Evolutionary conservation across 1,284 basidiomycete genomes (phyloP).

Genomic region (Pseudozyma thailandica): DNA sequence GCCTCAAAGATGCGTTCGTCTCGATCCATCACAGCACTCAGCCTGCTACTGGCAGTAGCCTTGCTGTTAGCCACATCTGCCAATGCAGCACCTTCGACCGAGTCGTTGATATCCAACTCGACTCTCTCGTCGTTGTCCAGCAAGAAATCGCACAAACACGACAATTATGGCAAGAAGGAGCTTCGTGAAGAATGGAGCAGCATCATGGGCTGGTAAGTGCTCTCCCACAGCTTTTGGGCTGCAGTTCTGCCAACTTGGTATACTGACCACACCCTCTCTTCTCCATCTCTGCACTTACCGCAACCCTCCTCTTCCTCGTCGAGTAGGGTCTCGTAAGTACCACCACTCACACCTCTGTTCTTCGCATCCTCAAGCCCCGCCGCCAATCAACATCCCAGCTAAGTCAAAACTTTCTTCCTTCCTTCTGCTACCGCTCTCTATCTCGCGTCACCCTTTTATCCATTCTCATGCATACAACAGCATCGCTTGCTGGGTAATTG

Average conservation of each 20-base stretch:
- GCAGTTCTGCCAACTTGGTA: background rate
- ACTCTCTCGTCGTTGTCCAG: conserved; percentile 10
- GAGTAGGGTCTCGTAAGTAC: conserved; percentile 50
- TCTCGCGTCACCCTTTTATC: background rate
- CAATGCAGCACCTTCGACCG: background rate
- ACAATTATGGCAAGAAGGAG: conserved; percentile 9
- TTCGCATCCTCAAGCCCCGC: background rate
- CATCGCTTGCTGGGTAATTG: conserved; percentile 67
- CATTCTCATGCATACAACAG: conserved; percentile 23
- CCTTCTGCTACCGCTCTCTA: conserved; percentile 12
- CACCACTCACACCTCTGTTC: background rate
- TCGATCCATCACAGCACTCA: conserved; percentile 19
- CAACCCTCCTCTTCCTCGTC: conserved; percentile 15
- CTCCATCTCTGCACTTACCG: background rate
- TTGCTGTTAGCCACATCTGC: conserved; percentile 21
- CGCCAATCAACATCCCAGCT: conserved; percentile 22
- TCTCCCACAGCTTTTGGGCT: background rate
- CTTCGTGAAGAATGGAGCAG: conserved; percentile 49
- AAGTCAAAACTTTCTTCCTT: conserved; percentile 23
- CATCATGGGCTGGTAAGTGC: conserved; percentile 56
- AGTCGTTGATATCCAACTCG: conserved; percentile 15
- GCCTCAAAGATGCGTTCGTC: conserved; percentile 16
- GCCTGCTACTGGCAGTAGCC: conserved; percentile 25
- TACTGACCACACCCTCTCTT: conserved; percentile 2
- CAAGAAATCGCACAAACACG: conserved; percentile 15